A percentile compares a stretch with the other conserved stretches of the same genome.
Conservation (phyloP, 805 yeast genomes). For the Torulaspora microellipsoides region DNA sequence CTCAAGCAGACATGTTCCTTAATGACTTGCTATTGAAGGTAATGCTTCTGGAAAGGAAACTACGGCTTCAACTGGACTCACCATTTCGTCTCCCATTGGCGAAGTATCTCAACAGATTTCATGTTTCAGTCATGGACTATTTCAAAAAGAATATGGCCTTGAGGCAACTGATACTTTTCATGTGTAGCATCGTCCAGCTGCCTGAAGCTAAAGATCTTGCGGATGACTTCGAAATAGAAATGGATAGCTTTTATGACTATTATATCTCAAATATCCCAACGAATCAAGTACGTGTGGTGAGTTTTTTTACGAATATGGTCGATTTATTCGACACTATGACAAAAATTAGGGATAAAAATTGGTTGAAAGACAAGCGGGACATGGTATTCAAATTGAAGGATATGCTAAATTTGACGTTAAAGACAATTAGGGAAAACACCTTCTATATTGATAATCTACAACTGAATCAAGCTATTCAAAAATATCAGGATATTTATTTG, state of each 20-base stretch:
- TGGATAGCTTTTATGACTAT: constrained; percentile 45
- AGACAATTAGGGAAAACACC: constrained; percentile 23
- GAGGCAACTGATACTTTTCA: constrained; percentile 48
- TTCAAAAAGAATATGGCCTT: constrained; percentile 63
- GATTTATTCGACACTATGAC: constrained; percentile 57
- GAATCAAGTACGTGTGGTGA: constrained; percentile 34
- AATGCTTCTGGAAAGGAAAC: constrained; percentile 69
- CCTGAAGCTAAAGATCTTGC: constrained; percentile 46
- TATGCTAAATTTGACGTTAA: constrained; percentile 26
- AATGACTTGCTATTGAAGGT: constrained; percentile 78
- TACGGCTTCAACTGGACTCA: constrained; percentile 79
- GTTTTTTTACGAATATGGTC: constrained; percentile 61
- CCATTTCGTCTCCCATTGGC: constrained; percentile 92
- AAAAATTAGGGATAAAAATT: constrained; percentile 44
- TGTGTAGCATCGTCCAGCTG: constrained; percentile 31
- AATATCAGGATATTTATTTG: constrained; percentile 50
- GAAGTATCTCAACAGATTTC: constrained; percentile 76
- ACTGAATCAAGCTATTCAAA: constrained; percentile 62
- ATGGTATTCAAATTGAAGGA: constrained; percentile 27
- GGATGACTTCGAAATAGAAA: constrained; percentile 47
- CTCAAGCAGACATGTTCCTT: constrained; percentile 87
- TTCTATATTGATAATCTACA: constrained; percentile 52
- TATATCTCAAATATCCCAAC: constrained; percentile 43
- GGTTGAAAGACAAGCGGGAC: constrained; percentile 51
- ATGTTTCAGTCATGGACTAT: constrained; percentile 65